Percentiles rank a stretch among this genome's conserved stretches.
phyloP scores from a whole-genome alignment of 1,284 basidiomycete genomes.

The Trametes versicolor region DNA sequence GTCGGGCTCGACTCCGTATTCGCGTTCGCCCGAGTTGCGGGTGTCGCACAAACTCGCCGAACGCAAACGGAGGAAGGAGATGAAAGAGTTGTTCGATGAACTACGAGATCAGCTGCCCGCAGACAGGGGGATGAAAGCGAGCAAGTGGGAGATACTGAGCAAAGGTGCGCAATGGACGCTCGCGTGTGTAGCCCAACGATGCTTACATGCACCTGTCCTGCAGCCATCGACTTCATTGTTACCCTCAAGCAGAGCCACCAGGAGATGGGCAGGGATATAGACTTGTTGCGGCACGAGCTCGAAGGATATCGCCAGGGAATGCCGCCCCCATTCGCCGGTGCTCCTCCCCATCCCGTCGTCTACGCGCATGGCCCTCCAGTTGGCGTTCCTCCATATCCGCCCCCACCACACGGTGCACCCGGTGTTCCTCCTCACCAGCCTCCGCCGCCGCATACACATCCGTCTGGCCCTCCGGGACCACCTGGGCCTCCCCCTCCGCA shows the following conservation, averaged over 20 bases:
- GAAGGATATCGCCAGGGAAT: slow-evolving; percentile 71
- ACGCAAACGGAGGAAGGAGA: slow-evolving; percentile 94
- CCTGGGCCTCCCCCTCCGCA: slow-evolving; percentile 32
- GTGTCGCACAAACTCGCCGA: slow-evolving; percentile 96
- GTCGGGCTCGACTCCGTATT: slow-evolving; percentile 80
- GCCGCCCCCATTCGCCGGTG: slow-evolving; percentile 56
- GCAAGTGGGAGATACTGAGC: slow-evolving; percentile 96
- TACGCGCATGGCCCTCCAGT: slow-evolving; percentile 57
- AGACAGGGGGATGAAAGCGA: slow-evolving; percentile 92
- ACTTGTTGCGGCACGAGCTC: slow-evolving; percentile 79
- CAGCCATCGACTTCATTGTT: slow-evolving; percentile 89
- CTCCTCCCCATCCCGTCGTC: slow-evolving; percentile 60
- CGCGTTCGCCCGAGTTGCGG: slow-evolving; percentile 91
- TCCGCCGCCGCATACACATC: slow-evolving; percentile 47
- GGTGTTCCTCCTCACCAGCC: slow-evolving; percentile 54
- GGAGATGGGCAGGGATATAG: slow-evolving; percentile 82
- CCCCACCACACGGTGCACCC: slow-evolving; percentile 47
- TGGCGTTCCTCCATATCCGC: slow-evolving; percentile 42
- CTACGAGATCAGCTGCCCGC: slow-evolving; percentile 90
- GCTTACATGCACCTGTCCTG: slow-evolving; percentile 1
- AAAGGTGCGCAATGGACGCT: slow-evolving; percentile 69
- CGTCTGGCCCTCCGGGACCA: slow-evolving; percentile 40
- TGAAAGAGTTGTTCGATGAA: slow-evolving; percentile 97
- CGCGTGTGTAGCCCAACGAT: slow-evolving; percentile 1
- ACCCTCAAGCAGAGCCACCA: slow-evolving; percentile 80